Evolutionary conservation across 1,284 basidiomycete species (phyloP).

Genomic region (Ustilago hordei): DNA sequence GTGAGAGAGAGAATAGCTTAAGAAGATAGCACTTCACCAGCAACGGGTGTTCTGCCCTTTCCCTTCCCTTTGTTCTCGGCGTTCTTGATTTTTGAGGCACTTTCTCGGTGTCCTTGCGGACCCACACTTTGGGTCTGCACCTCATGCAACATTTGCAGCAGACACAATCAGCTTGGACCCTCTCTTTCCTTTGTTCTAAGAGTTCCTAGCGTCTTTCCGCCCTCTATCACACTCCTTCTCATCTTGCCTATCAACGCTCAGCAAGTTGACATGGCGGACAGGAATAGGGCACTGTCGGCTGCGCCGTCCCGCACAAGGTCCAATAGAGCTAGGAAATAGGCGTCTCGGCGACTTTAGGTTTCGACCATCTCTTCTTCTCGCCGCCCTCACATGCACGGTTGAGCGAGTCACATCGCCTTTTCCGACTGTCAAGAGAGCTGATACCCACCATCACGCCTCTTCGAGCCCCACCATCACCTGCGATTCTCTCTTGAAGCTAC

Average conservation of each 20-base stretch:
- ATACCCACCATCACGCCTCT: not conserved
- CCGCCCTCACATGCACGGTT: not conserved
- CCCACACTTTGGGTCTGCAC: slow-evolving; percentile 8
- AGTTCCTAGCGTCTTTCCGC: slow-evolving; percentile 6
- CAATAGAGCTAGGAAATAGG: not conserved
- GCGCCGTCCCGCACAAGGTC: not conserved
- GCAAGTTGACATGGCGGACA: not conserved
- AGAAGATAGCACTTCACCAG: not conserved
- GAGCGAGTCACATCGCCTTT: slow-evolving; percentile 1
- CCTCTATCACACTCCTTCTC: not conserved
- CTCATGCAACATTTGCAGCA: slow-evolving; percentile 17
- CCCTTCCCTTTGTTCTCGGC: slow-evolving; percentile 14
- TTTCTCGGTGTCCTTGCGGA: not conserved
- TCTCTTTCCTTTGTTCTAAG: slow-evolving; percentile 15
- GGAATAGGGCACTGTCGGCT: not conserved
- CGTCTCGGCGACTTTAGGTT: not conserved
- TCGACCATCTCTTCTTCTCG: not conserved
- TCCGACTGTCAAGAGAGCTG: not conserved
- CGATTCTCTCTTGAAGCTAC: not conserved
- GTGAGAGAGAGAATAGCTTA: not conserved
- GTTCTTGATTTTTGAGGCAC: slow-evolving; percentile 10
- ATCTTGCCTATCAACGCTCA: not conserved
- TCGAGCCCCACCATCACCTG: not conserved
- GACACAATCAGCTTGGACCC: slow-evolving; percentile 15
- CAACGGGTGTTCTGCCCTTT: not conserved